These are phyloP conservation scores for Wickerhamomyces strasburgensis DNA, from an alignment of 805 yeast genomes.

Conservation along the genomic window DNA sequence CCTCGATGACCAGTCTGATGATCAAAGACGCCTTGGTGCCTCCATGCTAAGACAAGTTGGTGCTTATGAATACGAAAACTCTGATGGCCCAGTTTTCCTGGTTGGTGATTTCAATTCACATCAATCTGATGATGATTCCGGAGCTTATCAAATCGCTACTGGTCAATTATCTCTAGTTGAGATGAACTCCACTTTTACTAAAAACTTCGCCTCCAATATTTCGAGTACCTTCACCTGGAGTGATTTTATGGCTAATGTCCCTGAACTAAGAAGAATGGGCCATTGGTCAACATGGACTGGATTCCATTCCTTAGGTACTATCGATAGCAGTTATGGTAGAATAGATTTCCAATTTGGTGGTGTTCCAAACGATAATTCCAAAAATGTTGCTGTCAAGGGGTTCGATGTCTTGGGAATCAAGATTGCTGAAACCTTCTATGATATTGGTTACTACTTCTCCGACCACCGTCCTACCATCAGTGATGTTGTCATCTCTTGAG, in stretches of 20 bases:
- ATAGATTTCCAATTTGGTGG: constrained; percentile 39
- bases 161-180: constrained; percentile 8
- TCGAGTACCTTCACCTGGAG: constrained; percentile 22
- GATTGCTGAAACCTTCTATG: constrained; percentile 34
- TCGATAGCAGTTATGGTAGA: constrained; percentile 23
- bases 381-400: constrained; percentile 8
- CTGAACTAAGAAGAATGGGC: constrained; percentile 28
- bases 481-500: constrained; percentile 18
- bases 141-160: constrained; percentile 10
- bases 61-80: constrained; percentile 32
- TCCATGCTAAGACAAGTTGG: constrained; percentile 22
- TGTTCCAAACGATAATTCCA: constrained; percentile 11
- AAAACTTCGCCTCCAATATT: constrained; percentile 16
- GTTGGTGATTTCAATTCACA: constrained; percentile 41
- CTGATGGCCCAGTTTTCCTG: constrained; percentile 33
- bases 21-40: constrained; percentile 14
- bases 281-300: constrained; percentile 38
- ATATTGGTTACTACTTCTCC: constrained; percentile 31
- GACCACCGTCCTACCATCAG: constrained; percentile 40
- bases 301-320: constrained; percentile 25
- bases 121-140: constrained; percentile 5
- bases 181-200: constrained; percentile 18
- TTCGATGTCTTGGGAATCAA: constrained; percentile 26
- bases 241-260: constrained; percentile 25
- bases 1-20: constrained; percentile 36